Base-by-base conservation (phyloP, 371 early-diverging fungal species). In the Mortierella sp. region DNA sequence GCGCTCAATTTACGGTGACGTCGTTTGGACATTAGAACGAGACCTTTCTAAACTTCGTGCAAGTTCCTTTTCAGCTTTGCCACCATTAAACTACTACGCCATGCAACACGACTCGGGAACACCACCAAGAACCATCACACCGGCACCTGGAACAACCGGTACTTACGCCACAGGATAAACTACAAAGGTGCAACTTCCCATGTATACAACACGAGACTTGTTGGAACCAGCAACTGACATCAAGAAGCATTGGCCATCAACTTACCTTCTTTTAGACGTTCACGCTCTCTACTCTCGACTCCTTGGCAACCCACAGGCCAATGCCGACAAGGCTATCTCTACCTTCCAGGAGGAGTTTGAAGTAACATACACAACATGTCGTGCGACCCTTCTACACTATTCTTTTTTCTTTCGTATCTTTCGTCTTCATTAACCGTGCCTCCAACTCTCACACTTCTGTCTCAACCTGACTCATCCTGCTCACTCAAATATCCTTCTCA, bases 321-420 rank as follows among this genome's bases (percentile, higher is more conserved):
- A 84, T 65, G 65, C 79, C 32, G 71, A 78, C 41, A 72, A 72
- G 38, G 85, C 85, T 38, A 73, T 84, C n/a, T 51, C 48, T 8
- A 76, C 79, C 21, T 79, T 84, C 41, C 56, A 76, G 1, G 71
- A 81, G 24, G 85, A 84, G 63, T 84, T 84, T 38, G 85, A 84
- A 41, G 85, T 84, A 84, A 68, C 27, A 35, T 44, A 12, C 29
- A 24, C 21, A 35, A 24, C 21, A 21, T 14, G 60, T 46, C 46
- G 3, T 74, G 43, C 21, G 5, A 4, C 7, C 35, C 51, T 72
- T 32, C 38, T n/a, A 35, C 46, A 29, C 10, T 43, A 18, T 44
- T 63, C 43, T 32, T n/a, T n/a, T 72, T 46, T 16, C 4, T 21
- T 27, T 27, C 21, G 16, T 51, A 18, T 18, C 21, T 18, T 21